A percentile compares a stretch with the other conserved stretches of the same genome.
Evolutionary conservation across 768 basidiomycete species (phyloP).

Genomic region (Auricularia sp.): DNA sequence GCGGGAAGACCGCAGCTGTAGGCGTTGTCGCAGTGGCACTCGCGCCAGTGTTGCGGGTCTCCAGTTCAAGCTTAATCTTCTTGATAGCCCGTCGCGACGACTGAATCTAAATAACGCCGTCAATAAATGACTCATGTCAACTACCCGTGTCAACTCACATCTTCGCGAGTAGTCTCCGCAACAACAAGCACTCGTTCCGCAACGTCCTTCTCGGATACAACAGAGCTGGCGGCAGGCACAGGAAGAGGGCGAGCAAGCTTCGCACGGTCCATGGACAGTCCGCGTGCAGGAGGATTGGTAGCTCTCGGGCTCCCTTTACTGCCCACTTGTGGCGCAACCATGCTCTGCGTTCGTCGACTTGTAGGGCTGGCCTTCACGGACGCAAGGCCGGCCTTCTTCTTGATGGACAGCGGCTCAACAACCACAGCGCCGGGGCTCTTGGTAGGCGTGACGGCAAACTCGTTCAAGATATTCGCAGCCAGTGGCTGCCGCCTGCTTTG

Average conservation of each 20-base stretch:
- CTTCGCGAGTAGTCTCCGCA: slow-evolving; percentile 48
- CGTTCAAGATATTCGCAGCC: not conserved
- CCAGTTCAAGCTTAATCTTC: slow-evolving; percentile 58
- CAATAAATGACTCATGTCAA: not conserved
- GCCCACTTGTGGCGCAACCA: not conserved
- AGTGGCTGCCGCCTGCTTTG: not conserved
- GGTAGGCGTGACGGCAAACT: slow-evolving; percentile 4
- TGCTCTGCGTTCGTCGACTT: not conserved
- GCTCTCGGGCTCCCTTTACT: not conserved
- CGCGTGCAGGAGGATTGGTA: not conserved
- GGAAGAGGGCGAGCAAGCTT: not conserved
- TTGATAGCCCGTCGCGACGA: slow-evolving; percentile 62
- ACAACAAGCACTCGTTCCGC: slow-evolving; percentile 37
- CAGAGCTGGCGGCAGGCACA: not conserved
- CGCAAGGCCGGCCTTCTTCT: slow-evolving; percentile 61
- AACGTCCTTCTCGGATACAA: slow-evolving; percentile 22
- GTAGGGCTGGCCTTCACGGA: not conserved
- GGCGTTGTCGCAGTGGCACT: slow-evolving; percentile 1
- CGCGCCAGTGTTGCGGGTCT: slow-evolving; percentile 5
- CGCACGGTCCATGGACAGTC: not conserved
- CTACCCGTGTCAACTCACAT: slow-evolving; percentile 34
- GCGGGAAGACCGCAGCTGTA: slow-evolving; percentile 13
- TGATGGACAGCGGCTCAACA: slow-evolving; percentile 74
- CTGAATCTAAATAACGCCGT: slow-evolving; percentile 44
- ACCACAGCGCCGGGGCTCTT: slow-evolving; percentile 24